phyloP scores from a whole-genome alignment of 1,284 basidiomycete genomes.

The Tilletia horrida region DNA sequence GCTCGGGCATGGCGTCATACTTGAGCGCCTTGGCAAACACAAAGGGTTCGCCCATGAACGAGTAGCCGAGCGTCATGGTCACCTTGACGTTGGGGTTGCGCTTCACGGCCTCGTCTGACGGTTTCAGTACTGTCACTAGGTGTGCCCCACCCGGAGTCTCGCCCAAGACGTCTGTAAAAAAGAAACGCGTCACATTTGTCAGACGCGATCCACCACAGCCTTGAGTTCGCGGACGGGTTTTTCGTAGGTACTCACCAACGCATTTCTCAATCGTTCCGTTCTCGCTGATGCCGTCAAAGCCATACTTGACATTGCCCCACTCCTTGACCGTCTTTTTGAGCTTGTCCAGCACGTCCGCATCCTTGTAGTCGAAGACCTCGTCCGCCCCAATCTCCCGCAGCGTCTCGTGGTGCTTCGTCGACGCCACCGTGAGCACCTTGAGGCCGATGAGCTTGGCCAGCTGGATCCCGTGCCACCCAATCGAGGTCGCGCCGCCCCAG shows the following conservation, averaged over 20 bases:
- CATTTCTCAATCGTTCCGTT: constrained; percentile 15
- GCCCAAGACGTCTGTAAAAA: constrained; percentile 3
- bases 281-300: constrained; percentile 20
- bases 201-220: background rate
- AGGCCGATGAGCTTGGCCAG: constrained; percentile 18
- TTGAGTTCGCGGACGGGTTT: too few species aligned
- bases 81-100: constrained; percentile 15
- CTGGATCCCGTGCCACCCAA: constrained; percentile 19
- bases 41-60: constrained; percentile 5
- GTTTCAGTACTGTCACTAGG: constrained; percentile 11
- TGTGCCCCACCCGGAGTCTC: constrained; percentile 14
- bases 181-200: background rate
- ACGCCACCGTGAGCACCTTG: constrained; percentile 19
- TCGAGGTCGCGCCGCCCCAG: constrained; percentile 18
- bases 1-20: constrained; percentile 26
- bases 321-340: constrained; percentile 2
- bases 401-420: constrained; percentile 12
- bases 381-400: constrained; percentile 18
- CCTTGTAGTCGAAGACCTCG: constrained; percentile 20
- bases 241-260: constrained; percentile 16
- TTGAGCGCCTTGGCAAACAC: constrained; percentile 29
- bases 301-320: constrained; percentile 20
- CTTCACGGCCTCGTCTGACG: constrained; percentile 9
- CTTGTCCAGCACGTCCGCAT: constrained; percentile 15
- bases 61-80: constrained; percentile 14